Conservation (phyloP, 2,329 filamentous ascomycete genomes). For the Penicillium aurantiogriseum region DNA sequence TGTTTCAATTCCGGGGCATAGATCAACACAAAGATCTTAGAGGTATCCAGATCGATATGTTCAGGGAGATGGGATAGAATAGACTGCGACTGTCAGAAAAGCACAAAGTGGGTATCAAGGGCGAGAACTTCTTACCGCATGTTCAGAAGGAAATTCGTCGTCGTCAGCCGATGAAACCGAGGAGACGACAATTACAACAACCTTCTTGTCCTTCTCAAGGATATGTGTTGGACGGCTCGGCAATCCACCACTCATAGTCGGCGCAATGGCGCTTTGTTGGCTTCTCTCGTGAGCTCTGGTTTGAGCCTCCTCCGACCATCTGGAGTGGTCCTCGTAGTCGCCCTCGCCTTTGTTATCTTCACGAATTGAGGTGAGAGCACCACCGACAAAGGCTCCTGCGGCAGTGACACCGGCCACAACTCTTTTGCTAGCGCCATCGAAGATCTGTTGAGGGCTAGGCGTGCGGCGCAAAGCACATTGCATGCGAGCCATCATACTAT, state of each 20-base stretch:
- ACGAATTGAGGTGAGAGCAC: constrained; percentile 75
- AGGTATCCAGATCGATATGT: constrained; percentile 68
- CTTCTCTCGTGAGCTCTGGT: constrained; percentile 52
- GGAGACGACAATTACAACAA: constrained; percentile 84
- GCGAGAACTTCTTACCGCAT: constrained; percentile 64
- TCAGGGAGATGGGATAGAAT: constrained; percentile 86
- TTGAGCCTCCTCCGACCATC: constrained; percentile 89
- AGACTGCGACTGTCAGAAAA: constrained; percentile 53
- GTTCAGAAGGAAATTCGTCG: constrained; percentile 63
- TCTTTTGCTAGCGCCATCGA: constrained; percentile 77
- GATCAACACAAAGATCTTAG: constrained; percentile 83
- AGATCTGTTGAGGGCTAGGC: constrained; percentile 82
- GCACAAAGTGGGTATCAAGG: not conserved
- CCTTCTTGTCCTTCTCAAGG: constrained; percentile 60
- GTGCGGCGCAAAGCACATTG: constrained; percentile 77
- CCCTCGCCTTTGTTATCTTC: constrained; percentile 77
- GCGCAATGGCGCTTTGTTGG: constrained; percentile 25
- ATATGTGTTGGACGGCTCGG: constrained; percentile 36
- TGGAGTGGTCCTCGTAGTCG: constrained; percentile 79
- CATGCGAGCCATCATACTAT: constrained; percentile 71
- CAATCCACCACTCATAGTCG: constrained; percentile 32
- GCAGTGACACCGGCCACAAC: constrained; percentile 79
- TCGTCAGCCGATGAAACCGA: constrained; percentile 60
- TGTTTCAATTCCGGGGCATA: constrained; percentile 81
- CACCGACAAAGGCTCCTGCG: constrained; percentile 77